These are phyloP conservation scores for Torulaspora franciscae DNA, from an alignment of 805 yeast species.

Conservation along the genomic window DNA sequence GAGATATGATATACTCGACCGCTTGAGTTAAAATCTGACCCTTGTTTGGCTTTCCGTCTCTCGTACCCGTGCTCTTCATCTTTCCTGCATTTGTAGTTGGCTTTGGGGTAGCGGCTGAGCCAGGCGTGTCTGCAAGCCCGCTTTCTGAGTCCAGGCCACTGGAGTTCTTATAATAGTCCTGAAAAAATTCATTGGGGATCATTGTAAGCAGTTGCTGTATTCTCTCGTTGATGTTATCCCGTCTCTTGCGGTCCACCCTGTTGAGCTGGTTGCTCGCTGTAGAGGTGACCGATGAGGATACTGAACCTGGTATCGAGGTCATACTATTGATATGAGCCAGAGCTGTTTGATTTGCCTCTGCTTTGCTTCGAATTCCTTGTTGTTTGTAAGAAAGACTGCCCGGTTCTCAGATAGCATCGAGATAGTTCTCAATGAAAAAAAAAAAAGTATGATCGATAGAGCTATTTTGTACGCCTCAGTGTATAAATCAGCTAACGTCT, in stretches of 20 bases:
- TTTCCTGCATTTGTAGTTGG: conserved; percentile 13
- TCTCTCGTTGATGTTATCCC: conserved; percentile 55
- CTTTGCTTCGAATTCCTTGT: background rate
- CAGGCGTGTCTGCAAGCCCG: conserved; percentile 12
- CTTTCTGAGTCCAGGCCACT: conserved; percentile 11
- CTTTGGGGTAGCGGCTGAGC: conserved; percentile 12
- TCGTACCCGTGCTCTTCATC: conserved; percentile 57
- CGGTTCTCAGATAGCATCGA: too few species aligned
- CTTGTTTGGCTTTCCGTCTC: conserved; percentile 80
- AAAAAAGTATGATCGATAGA: too few species aligned
- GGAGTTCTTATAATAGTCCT: conserved; percentile 31
- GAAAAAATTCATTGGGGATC: conserved; percentile 45
- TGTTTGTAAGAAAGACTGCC: background rate
- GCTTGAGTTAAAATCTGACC: conserved; percentile 75
- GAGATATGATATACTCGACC: conserved; percentile 61
- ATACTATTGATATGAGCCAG: background rate
- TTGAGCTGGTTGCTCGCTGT: conserved; percentile 19
- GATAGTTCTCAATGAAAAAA: too few species aligned
- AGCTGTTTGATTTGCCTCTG: background rate
- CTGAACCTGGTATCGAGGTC: conserved; percentile 15
- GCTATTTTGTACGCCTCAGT: too few species aligned
- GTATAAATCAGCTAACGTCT: background rate
- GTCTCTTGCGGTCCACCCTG: conserved; percentile 42
- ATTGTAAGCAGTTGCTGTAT: conserved; percentile 47
- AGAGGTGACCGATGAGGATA: conserved; percentile 22